A percentile compares a stretch with the other conserved stretches of the same genome.
Conservation (phyloP, 1,139 yeast genomes). For the Kurtzmaniella natalensis region DNA sequence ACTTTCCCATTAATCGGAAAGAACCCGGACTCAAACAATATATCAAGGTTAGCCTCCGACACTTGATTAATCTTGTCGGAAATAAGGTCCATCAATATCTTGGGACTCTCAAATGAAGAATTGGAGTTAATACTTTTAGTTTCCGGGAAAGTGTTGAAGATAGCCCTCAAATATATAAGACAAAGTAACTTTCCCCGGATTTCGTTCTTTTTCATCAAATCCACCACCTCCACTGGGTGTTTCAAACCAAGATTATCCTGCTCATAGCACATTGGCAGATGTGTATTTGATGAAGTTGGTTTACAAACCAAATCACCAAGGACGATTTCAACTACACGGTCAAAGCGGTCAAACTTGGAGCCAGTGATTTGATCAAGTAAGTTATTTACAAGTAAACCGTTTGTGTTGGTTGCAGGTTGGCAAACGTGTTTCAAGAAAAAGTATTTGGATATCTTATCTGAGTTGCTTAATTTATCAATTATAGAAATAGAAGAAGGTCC, state of each 20-base stretch:
- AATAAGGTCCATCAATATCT: background rate
- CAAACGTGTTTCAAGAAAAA: background rate
- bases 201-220: background rate
- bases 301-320: slow-evolving; percentile 32
- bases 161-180: slow-evolving; percentile 8
- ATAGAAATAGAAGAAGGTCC: no score
- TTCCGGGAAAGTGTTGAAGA: slow-evolving; percentile 16
- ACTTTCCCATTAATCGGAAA: no score
- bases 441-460: slow-evolving; percentile 10
- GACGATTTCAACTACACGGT: slow-evolving; percentile 25
- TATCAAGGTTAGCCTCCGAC: background rate
- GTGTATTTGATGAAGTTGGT: no score
- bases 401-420: background rate
- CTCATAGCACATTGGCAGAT: slow-evolving; percentile 25
- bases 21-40: background rate
- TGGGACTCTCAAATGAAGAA: background rate
- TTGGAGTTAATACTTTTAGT: background rate
- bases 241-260: slow-evolving; percentile 15
- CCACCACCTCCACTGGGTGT: slow-evolving; percentile 1
- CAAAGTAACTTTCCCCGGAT: background rate
- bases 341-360: slow-evolving; percentile 22
- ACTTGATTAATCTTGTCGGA: background rate
- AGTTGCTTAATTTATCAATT: slow-evolving; percentile 15
- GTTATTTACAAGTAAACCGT: slow-evolving; percentile 1
- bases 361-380: slow-evolving; percentile 2